Conservation (phyloP, 768 basidiomycete genomes). For the Clavaria fumosa region DNA sequence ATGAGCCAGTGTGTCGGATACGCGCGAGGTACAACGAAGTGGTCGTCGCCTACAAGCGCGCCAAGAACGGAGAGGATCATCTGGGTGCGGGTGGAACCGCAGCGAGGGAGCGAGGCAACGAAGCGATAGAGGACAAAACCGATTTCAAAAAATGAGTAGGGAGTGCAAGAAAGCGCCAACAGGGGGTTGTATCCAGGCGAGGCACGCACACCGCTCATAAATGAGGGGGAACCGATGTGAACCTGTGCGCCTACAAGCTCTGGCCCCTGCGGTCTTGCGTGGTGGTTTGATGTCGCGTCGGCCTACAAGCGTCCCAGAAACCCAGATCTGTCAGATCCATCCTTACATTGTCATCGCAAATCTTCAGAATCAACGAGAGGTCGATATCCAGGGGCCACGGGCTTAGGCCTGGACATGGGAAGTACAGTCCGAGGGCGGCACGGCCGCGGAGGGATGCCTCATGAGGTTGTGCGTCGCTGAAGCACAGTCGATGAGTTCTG, state of each 20-base stretch:
- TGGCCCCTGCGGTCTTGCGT: slow-evolving; percentile 52
- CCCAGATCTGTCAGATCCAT: slow-evolving; percentile 35
- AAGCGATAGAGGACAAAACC: slow-evolving; percentile 25
- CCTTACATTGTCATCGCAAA: slow-evolving; percentile 24
- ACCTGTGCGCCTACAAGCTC: slow-evolving; percentile 42
- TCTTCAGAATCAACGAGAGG: slow-evolving; percentile 18
- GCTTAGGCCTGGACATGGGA: slow-evolving; percentile 13
- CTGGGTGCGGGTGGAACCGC: slow-evolving; percentile 37
- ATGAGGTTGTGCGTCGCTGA: slow-evolving; percentile 24
- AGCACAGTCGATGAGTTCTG: slow-evolving; percentile 28
- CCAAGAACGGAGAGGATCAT: too few species aligned
- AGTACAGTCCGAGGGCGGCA: slow-evolving; percentile 27
- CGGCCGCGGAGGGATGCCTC: slow-evolving; percentile 44
- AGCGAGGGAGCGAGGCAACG: slow-evolving; percentile 31
- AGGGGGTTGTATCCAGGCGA: slow-evolving; percentile 36
- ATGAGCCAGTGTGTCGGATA: slow-evolving; percentile 66
- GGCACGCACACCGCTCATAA: slow-evolving; percentile 34
- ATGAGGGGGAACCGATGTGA: slow-evolving; percentile 28
- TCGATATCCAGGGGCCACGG: slow-evolving; percentile 26
- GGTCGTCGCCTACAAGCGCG: slow-evolving; percentile 67
- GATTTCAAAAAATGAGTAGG: slow-evolving; percentile 27
- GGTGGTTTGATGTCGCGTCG: slow-evolving; percentile 51
- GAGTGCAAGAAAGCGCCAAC: slow-evolving; percentile 42
- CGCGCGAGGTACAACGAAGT: slow-evolving; percentile 63
- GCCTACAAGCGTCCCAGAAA: slow-evolving; percentile 33